Base-by-base conservation (phyloP, 1,284 basidiomycete species). In the Chalciporus piperatoides region DNA sequence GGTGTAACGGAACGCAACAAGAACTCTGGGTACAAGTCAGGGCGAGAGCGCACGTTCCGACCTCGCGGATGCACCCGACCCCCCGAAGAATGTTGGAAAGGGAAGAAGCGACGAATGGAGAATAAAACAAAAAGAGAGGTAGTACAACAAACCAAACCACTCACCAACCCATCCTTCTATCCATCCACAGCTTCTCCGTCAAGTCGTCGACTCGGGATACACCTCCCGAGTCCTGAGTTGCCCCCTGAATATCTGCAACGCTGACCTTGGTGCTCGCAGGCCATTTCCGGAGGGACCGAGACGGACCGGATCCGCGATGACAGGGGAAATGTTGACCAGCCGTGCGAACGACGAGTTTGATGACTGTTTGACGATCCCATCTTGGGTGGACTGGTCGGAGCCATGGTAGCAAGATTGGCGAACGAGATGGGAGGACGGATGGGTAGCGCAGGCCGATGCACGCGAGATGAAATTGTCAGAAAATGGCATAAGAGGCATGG, bases 131-230 rank as follows among this genome's bases (percentile, higher is more conserved):
- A 40, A 25, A 27, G 8, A 27, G 25, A 40, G 32, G 4, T 10
- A 15, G 2, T 32, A 32, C 7, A 6, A n/a, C 10, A 30, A 44
- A 36, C 9, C 19, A 48, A 27, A 4, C 2, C 15, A 56, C 77
- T 64, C 70, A 92, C 90, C 91, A 93, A 71, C 92, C 95, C 55
- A 95, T 71, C 45, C 92, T 76, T 6, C 90, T 92, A 3, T 70
- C 71, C 19, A 68, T 67, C 58, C 91, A 85, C 0, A 84, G 79
- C 61, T 80, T 85, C 55, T 78, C 66, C 19, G 19, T 19, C 19
- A 19, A 5, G 3, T 23, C 6, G 79, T 84, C 38, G 95, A 75
- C 46, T 80, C 78, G 10, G 92, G 92, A 67, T 86, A 93, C 28
- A 90, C 67, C 17, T 66, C n/a, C n/a, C n/a, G n/a, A n/a, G n/a